Conservation (phyloP, 305 asterid genomes). For the Plantago coronopus region DNA sequence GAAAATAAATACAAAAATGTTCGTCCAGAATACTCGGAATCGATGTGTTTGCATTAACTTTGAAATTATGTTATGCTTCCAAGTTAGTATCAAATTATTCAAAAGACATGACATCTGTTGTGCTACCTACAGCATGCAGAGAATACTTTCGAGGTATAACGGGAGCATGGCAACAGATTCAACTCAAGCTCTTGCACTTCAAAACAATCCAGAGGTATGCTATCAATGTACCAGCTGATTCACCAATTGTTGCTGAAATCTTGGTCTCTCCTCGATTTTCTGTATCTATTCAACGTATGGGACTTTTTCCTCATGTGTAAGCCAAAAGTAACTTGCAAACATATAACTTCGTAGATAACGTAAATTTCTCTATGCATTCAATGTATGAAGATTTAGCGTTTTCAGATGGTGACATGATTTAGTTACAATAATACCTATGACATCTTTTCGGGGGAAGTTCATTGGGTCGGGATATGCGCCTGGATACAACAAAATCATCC, state of each 20-base stretch:
- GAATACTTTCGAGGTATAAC: constrained; percentile 51
- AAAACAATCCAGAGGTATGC: constrained; percentile 45
- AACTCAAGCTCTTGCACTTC: constrained; percentile 32
- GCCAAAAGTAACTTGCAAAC: no score
- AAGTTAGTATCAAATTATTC: background rate
- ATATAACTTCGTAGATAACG: no score
- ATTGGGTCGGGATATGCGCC: no score
- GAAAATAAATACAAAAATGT: background rate
- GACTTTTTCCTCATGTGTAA: no score
- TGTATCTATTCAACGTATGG: no score
- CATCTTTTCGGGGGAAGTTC: no score
- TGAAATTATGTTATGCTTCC: background rate
- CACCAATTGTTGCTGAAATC: no score
- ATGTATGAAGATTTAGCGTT: background rate
- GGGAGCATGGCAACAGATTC: constrained; percentile 25
- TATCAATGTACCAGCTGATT: background rate
- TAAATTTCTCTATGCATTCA: no score
- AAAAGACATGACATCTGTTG: background rate
- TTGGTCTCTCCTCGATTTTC: no score
- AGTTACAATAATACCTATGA: background rate
- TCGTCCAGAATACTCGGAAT: background rate
- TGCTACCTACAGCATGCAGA: constrained; percentile 53
- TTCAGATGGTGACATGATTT: background rate
- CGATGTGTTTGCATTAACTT: no score
- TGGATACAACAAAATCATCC: no score